phyloP scores from a whole-genome alignment of 495 filamentous ascomycete species.

The Talaromyces stipitatus region DNA sequence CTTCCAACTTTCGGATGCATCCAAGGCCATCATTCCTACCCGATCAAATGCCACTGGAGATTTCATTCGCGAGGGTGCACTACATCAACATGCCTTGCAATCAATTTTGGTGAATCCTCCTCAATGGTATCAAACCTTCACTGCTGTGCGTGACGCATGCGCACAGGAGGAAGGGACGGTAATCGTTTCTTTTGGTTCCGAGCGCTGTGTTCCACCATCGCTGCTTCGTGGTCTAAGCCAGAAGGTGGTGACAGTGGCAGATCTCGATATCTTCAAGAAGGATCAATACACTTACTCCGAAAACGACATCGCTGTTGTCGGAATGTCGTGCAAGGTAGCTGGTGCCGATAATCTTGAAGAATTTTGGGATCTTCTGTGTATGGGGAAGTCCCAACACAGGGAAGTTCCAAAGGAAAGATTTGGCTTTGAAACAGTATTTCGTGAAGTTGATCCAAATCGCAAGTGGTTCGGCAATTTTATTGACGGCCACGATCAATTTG shows the following conservation, averaged over 20 bases:
- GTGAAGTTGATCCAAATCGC: slow-evolving; percentile 24
- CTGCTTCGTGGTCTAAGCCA: slow-evolving; percentile 11
- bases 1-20: slow-evolving; percentile 30
- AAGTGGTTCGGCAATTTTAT: slow-evolving; percentile 24
- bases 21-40: not conserved
- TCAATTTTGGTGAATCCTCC: slow-evolving; percentile 34
- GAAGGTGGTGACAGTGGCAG: not conserved
- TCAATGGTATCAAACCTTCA: slow-evolving; percentile 26
- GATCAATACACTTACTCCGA: not conserved
- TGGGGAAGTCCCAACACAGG: slow-evolving; percentile 9
- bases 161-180: slow-evolving; percentile 4
- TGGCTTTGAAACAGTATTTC: slow-evolving; percentile 22
- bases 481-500: slow-evolving; percentile 15
- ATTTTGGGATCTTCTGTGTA: slow-evolving; percentile 24
- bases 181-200: slow-evolving; percentile 18
- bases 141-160: slow-evolving; percentile 3
- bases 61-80: not conserved
- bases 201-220: slow-evolving; percentile 19
- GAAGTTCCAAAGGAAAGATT: slow-evolving; percentile 31
- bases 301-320: slow-evolving; percentile 30
- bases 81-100: slow-evolving; percentile 7
- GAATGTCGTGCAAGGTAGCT: slow-evolving; percentile 37
- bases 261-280: not conserved
- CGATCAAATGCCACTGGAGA: not conserved
- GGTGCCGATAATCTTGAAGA: slow-evolving; percentile 28